Percentiles rank a stretch among this genome's conserved stretches.
Conservation (phyloP, 2,329 filamentous ascomycete species). For the Zymoseptoria brevis region DNA sequence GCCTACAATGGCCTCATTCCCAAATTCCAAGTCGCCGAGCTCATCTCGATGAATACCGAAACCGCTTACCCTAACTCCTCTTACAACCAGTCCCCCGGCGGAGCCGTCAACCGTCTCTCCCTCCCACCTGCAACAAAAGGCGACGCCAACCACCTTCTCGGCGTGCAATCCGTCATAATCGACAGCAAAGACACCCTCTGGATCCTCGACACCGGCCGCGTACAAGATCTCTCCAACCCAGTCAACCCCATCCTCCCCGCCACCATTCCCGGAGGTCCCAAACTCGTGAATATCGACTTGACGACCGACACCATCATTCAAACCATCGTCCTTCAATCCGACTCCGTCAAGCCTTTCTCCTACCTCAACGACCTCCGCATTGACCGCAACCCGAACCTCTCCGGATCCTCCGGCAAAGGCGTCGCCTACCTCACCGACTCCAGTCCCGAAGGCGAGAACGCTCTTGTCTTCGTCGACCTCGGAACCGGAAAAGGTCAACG, state of each 20-base stretch:
- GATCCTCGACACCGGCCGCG: conserved; percentile 45
- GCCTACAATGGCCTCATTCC: conserved; percentile 31
- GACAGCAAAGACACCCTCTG: conserved; percentile 41
- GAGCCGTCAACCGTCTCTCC: conserved; percentile 41
- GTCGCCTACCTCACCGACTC: conserved; percentile 46
- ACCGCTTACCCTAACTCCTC: conserved; percentile 32
- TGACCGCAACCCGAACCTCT: conserved; percentile 33
- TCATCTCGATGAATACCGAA: conserved; percentile 33
- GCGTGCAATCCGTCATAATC: conserved; percentile 43
- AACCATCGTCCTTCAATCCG: conserved; percentile 40
- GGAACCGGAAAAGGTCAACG: conserved; percentile 39
- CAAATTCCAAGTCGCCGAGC: conserved; percentile 40
- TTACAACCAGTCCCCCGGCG: conserved; percentile 40
- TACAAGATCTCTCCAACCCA: conserved; percentile 24
- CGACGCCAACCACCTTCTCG: conserved; percentile 39
- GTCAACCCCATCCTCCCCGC: conserved; percentile 34
- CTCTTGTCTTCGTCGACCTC: conserved; percentile 41
- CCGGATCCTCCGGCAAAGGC: background rate
- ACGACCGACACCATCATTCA: conserved; percentile 36
- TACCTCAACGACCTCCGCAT: conserved; percentile 47
- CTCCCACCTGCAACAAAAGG: conserved; percentile 32
- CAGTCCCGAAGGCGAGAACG: conserved; percentile 38
- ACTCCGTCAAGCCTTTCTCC: conserved; percentile 37
- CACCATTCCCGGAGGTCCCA: conserved; percentile 39
- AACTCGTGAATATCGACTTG: conserved; percentile 40